phyloP scores from a whole-genome alignment of 23 red algal genomes.

The Gracilaria caudata region DNA sequence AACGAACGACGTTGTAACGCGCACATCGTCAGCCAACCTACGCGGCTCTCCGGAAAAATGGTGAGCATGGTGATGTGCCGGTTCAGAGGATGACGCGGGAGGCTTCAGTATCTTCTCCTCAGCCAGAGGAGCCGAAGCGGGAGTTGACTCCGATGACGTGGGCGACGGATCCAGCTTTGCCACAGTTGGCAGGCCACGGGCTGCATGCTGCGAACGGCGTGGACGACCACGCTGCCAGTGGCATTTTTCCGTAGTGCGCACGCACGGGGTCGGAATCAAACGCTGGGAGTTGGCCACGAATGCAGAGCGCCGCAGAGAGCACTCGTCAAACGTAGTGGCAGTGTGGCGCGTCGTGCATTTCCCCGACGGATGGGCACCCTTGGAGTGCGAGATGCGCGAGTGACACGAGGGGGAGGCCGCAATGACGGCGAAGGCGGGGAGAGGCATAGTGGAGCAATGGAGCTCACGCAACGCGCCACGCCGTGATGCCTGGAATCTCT shows the following conservation, averaged over 20 bases:
- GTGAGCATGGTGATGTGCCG: background rate
- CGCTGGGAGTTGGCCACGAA: background rate
- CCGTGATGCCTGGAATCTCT: too few species aligned
- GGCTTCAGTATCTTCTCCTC: background rate
- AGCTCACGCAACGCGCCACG: background rate
- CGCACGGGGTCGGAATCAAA: too few species aligned
- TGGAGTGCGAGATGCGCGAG: background rate
- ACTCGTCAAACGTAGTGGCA: too few species aligned
- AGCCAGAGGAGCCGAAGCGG: background rate
- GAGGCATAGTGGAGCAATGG: background rate
- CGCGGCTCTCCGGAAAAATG: slow-evolving; percentile 26
- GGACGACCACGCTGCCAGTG: background rate
- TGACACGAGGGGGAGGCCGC: background rate
- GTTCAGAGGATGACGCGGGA: background rate
- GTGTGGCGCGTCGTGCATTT: background rate
- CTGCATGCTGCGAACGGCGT: too few species aligned
- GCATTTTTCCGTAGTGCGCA: too few species aligned
- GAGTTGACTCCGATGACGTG: background rate
- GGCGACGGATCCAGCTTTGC: slow-evolving; percentile 7
- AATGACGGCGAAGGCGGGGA: background rate
- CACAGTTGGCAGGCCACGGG: background rate
- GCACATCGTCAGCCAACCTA: background rate
- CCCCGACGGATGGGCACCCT: background rate
- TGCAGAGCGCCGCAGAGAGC: background rate
- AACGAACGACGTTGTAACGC: background rate